Evolutionary conservation across 164 flowering plant genomes (phyloP).

Genomic region (Vitis labrusca): DNA sequence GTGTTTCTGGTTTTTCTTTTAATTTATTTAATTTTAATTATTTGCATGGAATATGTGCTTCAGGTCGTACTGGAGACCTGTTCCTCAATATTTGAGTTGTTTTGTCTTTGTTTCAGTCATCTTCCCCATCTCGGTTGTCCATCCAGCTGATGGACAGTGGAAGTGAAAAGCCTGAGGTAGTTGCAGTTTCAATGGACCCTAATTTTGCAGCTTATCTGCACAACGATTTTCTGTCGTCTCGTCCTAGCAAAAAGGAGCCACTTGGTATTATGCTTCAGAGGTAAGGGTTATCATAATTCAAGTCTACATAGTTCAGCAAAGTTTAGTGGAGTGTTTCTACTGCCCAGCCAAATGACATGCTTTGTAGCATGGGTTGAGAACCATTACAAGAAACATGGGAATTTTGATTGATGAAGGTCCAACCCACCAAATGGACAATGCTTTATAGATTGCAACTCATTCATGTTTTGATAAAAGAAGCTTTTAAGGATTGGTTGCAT

Average conservation of each 20-base stretch:
- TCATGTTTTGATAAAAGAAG: no score
- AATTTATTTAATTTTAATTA: neutral
- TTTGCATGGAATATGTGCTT: no score
- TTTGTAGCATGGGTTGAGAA: neutral
- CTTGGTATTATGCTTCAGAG: constrained; percentile 41
- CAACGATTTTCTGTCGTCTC: constrained; percentile 46
- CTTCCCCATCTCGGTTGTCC: constrained; percentile 42
- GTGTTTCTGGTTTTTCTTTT: neutral
- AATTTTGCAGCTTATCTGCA: constrained; percentile 55
- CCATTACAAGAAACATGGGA: neutral
- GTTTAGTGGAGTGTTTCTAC: no score
- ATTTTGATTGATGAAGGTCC: no score
- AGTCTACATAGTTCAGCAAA: neutral
- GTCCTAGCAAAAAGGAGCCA: constrained; percentile 36
- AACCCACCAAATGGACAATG: no score
- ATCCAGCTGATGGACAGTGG: constrained; percentile 66
- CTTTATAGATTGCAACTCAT: no score
- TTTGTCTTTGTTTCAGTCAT: constrained; percentile 32
- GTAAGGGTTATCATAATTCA: constrained; percentile 19
- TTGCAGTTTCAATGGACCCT: constrained; percentile 67
- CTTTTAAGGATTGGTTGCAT: no score
- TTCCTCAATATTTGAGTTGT: neutral
- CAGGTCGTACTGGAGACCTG: neutral
- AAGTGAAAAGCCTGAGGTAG: constrained; percentile 58
- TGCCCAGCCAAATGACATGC: neutral